Conservation (phyloP, 1,284 basidiomycete genomes). For the Kwoniella shivajii region DNA sequence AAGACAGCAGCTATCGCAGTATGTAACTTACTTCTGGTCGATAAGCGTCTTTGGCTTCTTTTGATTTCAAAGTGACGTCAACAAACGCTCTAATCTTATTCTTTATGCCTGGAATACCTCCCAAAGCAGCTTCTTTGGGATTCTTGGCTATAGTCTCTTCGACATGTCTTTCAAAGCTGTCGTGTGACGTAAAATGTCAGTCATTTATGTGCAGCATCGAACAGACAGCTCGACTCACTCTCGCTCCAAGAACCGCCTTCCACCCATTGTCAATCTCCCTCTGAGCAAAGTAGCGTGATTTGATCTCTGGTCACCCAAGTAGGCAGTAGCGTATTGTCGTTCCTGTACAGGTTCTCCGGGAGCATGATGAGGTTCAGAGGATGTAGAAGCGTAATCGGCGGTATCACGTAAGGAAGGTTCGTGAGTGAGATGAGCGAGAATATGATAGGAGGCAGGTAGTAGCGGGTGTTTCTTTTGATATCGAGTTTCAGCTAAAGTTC, state of each 20-base stretch:
- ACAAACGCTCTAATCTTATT: conserved; percentile 89
- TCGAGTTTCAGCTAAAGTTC: neutral
- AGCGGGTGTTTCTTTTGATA: conserved; percentile 49
- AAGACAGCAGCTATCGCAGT: neutral
- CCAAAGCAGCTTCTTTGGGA: conserved; percentile 82
- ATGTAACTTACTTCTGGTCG: conserved; percentile 70
- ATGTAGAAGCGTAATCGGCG: conserved; percentile 12
- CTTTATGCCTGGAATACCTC: conserved; percentile 84
- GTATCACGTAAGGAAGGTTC: conserved; percentile 55
- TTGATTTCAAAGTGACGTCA: conserved; percentile 61
- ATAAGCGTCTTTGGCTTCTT: conserved; percentile 80
- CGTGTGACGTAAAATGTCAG: conserved; percentile 16
- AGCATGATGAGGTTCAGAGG: conserved; percentile 1
- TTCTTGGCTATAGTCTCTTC: conserved; percentile 81
- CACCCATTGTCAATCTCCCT: conserved; percentile 44
- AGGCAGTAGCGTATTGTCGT: conserved; percentile 58
- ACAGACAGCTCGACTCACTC: conserved; percentile 55
- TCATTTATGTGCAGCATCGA: neutral
- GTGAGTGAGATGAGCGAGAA: conserved; percentile 55
- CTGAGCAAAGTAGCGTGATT: conserved; percentile 31
- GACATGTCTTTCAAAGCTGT: conserved; percentile 75
- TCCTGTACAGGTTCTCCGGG: conserved; percentile 40
- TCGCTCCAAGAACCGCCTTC: conserved; percentile 61
- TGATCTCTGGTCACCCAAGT: conserved; percentile 42
- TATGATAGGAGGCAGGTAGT: conserved; percentile 51